A percentile compares a stretch with the other conserved stretches of the same genome.
Evolutionary conservation across 2,329 filamentous ascomycete species (phyloP).

Genomic region (Fusarium nygamai): DNA sequence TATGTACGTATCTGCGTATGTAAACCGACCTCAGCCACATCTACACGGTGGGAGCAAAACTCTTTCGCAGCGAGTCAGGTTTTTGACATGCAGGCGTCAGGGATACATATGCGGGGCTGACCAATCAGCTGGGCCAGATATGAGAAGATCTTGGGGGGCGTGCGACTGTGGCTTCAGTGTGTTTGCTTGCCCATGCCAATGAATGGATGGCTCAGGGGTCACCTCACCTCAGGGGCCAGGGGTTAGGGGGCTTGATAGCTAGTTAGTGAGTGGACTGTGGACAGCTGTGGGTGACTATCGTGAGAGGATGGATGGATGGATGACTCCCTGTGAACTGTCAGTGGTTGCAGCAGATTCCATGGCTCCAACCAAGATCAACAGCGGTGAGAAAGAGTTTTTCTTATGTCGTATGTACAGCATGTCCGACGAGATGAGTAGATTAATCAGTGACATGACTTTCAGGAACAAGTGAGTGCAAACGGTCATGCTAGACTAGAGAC

Average conservation of each 20-base stretch:
- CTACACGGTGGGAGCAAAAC: conserved; percentile 5
- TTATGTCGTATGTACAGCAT: background rate
- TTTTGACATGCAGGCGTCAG: conserved; percentile 38
- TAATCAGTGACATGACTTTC: background rate
- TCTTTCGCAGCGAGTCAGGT: conserved; percentile 28
- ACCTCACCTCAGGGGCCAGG: conserved; percentile 7
- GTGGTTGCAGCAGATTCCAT: conserved; percentile 24
- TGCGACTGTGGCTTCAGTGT: conserved; percentile 19
- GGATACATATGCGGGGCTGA: conserved; percentile 28
- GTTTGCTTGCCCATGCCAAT: conserved; percentile 4
- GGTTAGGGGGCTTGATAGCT: conserved; percentile 21
- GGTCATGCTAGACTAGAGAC: background rate
- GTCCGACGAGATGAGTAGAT: background rate
- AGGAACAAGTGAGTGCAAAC: background rate
- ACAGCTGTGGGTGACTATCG: conserved; percentile 3
- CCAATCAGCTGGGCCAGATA: conserved; percentile 18
- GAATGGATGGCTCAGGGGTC: conserved; percentile 30
- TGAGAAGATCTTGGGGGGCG: conserved; percentile 10
- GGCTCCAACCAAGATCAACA: conserved; percentile 19
- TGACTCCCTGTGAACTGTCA: conserved; percentile 24
- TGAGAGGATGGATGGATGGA: conserved; percentile 25
- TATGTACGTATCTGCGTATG: background rate
- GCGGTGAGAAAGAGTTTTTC: conserved; percentile 29
- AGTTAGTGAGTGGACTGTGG: background rate
- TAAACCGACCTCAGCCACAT: conserved; percentile 22